A percentile compares a stretch with the other conserved stretches of the same genome.
Conservation (phyloP, 805 yeast genomes). For the Metschnikowia vanudenii region DNA sequence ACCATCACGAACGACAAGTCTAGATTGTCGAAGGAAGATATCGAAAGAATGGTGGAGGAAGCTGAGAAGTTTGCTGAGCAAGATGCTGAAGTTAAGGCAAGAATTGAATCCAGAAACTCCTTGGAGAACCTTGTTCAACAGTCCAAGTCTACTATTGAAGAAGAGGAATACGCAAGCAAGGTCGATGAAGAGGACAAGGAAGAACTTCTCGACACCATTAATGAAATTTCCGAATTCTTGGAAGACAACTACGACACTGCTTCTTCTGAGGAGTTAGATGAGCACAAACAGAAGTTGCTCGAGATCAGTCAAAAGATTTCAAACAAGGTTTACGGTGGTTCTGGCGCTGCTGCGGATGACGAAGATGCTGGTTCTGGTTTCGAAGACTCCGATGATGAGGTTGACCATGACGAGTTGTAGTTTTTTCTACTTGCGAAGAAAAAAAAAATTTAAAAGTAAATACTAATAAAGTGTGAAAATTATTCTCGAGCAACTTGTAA, state of each 20-base stretch:
- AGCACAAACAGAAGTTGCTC: slow-evolving; percentile 79
- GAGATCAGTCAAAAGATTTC: slow-evolving; percentile 90
- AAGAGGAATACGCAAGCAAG: slow-evolving; percentile 41
- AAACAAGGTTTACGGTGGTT: slow-evolving; percentile 60
- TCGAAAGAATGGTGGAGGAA: slow-evolving; percentile 24
- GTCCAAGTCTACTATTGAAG: slow-evolving; percentile 16
- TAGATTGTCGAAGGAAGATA: slow-evolving; percentile 23
- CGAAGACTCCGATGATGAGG: slow-evolving; percentile 41
- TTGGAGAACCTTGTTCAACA: slow-evolving; percentile 21
- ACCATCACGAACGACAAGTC: slow-evolving; percentile 22
- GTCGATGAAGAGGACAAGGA: slow-evolving; percentile 90
- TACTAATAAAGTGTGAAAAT: not conserved
- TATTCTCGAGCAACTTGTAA: not conserved
- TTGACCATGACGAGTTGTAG: slow-evolving; percentile 47
- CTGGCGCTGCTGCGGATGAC: slow-evolving; percentile 45
- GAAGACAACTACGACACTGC: slow-evolving; percentile 77
- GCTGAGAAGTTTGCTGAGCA: slow-evolving; percentile 24
- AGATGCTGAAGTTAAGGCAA: slow-evolving; percentile 22
- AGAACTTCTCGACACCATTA: slow-evolving; percentile 79
- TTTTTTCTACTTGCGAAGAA: not conserved
- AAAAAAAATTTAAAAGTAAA: not conserved
- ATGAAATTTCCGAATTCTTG: slow-evolving; percentile 83
- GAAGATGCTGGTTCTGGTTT: slow-evolving; percentile 31
- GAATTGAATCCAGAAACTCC: slow-evolving; percentile 22
- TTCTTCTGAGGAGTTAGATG: slow-evolving; percentile 88